Conservation (phyloP, 192 early-diverging fungal species). For the Funneliformis mosseae region DNA sequence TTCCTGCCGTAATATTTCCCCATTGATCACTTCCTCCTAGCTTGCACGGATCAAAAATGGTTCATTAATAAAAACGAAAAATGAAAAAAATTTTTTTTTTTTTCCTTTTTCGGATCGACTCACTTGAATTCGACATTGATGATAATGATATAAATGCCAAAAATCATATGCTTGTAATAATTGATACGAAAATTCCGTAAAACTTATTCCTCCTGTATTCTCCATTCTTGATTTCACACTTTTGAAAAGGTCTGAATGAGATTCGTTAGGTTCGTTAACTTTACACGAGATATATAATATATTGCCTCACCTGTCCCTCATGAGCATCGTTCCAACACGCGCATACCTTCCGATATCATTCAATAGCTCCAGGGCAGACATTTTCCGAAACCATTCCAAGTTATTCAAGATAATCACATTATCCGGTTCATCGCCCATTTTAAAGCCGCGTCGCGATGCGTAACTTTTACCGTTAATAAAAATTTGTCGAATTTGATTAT, state of each 20-base stretch:
- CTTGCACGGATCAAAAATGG: slow-evolving; percentile 40
- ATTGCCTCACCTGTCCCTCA: slow-evolving; percentile 69
- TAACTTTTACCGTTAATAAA: slow-evolving; percentile 60
- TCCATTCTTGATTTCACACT: slow-evolving; percentile 83
- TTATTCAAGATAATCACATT: slow-evolving; percentile 75
- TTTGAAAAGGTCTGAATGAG: background rate
- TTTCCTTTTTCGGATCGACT: slow-evolving; percentile 4
- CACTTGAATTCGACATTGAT: slow-evolving; percentile 69
- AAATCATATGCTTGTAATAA: slow-evolving; percentile 95
- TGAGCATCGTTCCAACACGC: slow-evolving; percentile 83
- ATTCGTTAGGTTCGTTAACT: background rate
- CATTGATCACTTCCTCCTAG: slow-evolving; percentile 96
- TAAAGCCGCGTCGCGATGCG: slow-evolving; percentile 45
- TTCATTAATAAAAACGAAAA: background rate
- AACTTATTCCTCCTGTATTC: slow-evolving; percentile 85
- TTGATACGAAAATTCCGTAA: slow-evolving; percentile 97
- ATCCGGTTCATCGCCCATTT: slow-evolving; percentile 22
- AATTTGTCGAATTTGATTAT: slow-evolving; percentile 70
- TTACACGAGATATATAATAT: background rate
- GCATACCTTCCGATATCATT: slow-evolving; percentile 77
- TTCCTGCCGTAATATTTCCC: slow-evolving; percentile 95
- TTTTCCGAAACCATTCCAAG: slow-evolving; percentile 72
- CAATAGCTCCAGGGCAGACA: slow-evolving; percentile 79
- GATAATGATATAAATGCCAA: slow-evolving; percentile 72
- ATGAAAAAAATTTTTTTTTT: slow-evolving; percentile 4